A percentile compares a stretch with the other conserved stretches of the same genome.
Conservation (phyloP, 2,329 filamentous ascomycete genomes). For the Chalaropsis ovoidea region DNA sequence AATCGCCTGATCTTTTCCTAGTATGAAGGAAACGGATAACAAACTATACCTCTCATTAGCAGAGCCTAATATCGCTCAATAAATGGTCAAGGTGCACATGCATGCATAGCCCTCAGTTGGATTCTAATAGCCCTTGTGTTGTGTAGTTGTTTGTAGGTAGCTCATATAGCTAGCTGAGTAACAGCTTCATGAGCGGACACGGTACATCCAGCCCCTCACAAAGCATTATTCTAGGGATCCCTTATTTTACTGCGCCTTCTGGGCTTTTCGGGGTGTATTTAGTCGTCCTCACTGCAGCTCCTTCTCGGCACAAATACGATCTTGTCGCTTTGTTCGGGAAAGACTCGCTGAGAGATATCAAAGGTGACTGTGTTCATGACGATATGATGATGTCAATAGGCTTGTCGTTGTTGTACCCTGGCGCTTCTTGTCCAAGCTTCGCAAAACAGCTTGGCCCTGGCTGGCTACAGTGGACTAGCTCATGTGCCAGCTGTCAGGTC, state of each 20-base stretch:
- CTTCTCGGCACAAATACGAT: neutral
- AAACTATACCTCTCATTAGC: neutral
- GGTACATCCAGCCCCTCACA: no score
- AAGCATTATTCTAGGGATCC: no score
- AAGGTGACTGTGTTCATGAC: no score
- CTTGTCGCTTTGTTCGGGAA: neutral
- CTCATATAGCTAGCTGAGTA: no score
- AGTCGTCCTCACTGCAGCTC: neutral
- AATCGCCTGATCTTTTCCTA: neutral
- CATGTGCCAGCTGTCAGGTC: neutral
- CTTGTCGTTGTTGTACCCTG: neutral
- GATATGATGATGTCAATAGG: neutral
- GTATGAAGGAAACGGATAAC: no score
- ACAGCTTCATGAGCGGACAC: no score
- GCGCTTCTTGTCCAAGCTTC: neutral
- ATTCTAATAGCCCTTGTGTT: neutral
- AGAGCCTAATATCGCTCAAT: neutral
- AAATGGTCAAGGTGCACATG: neutral
- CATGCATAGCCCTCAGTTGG: neutral
- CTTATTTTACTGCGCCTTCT: no score
- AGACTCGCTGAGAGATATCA: neutral
- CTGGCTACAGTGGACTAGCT: no score
- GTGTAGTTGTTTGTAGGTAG: no score
- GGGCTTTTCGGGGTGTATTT: no score
- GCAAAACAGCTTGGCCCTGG: neutral